phyloP scores from a whole-genome alignment of 2,329 filamentous ascomycete species.

The Pseudocercospora pini-densiflorae region DNA sequence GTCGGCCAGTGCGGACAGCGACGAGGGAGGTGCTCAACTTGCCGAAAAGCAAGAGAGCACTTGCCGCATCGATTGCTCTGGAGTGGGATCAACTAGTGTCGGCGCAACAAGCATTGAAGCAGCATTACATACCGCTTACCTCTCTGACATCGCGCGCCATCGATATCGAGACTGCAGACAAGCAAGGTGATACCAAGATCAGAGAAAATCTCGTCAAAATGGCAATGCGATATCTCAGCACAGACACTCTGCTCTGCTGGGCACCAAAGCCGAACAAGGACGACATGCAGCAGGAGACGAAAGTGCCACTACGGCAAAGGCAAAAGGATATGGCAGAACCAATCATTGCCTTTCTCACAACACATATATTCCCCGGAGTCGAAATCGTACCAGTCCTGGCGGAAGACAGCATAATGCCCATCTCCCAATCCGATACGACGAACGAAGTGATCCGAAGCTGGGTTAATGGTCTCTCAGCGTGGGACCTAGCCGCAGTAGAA shows the following conservation, averaged over 20 bases:
- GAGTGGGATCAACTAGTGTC: conserved; percentile 91
- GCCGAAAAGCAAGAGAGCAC: conserved; percentile 74
- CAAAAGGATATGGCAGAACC: conserved; percentile 73
- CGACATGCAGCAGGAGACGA: conserved; percentile 38
- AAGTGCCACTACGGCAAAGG: conserved; percentile 63
- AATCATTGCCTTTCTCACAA: conserved; percentile 72
- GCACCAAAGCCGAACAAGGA: conserved; percentile 62
- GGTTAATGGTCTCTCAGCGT: conserved; percentile 72
- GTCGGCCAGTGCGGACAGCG: conserved; percentile 75
- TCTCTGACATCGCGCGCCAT: conserved; percentile 81
- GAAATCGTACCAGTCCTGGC: conserved; percentile 82
- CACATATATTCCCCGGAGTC: conserved; percentile 81
- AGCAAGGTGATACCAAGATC: conserved; percentile 54
- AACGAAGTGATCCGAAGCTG: conserved; percentile 77
- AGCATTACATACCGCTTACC: conserved; percentile 89
- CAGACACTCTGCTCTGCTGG: conserved; percentile 93
- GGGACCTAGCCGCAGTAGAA: conserved; percentile 87
- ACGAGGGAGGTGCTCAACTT: conserved; percentile 74
- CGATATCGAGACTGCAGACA: conserved; percentile 76
- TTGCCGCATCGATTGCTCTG: conserved; percentile 82
- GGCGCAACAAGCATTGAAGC: conserved; percentile 80
- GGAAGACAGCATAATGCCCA: conserved; percentile 74
- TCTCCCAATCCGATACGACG: conserved; percentile 74
- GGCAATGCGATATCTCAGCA: conserved; percentile 84
- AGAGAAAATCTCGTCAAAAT: conserved; percentile 68